Conservation (phyloP, 75 land plant genomes). For the Picea glauca region DNA sequence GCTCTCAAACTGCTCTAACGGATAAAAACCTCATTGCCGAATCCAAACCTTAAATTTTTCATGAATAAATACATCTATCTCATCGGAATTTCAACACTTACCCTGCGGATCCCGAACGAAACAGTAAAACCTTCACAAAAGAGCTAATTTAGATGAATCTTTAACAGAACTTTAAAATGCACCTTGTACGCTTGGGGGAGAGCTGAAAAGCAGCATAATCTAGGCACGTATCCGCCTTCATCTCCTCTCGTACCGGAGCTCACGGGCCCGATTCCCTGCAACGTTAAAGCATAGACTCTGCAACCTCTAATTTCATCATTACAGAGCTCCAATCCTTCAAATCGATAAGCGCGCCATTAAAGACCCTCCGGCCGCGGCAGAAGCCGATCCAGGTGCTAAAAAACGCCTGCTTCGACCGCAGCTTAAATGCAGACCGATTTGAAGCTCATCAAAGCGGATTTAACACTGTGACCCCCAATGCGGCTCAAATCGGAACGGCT, state of each 20-base stretch:
- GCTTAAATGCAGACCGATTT: not conserved
- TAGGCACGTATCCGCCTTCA: constrained; percentile 66
- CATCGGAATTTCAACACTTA: not conserved
- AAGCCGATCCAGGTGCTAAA: no score
- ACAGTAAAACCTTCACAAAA: not conserved
- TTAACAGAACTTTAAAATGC: not conserved
- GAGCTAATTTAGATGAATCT: not conserved
- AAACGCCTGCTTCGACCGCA: not conserved
- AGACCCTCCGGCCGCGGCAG: not conserved
- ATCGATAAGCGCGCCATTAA: not conserved
- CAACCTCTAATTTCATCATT: not conserved
- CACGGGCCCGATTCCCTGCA: not conserved
- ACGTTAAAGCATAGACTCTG: not conserved
- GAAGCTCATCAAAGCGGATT: not conserved
- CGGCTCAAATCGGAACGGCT: not conserved
- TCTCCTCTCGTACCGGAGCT: constrained; percentile 15
- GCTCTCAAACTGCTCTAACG: not conserved
- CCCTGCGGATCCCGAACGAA: not conserved
- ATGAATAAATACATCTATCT: not conserved
- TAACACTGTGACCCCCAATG: not conserved
- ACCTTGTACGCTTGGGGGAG: constrained; percentile 66
- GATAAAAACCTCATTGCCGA: not conserved
- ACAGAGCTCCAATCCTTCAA: not conserved
- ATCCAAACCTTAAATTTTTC: not conserved
- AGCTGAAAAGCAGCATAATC: constrained; percentile 77